Percentiles rank a stretch among this genome's conserved stretches.
phyloP scores from a whole-genome alignment of 169 alveolate genomes.

The Cryptosporidium bovis region DNA sequence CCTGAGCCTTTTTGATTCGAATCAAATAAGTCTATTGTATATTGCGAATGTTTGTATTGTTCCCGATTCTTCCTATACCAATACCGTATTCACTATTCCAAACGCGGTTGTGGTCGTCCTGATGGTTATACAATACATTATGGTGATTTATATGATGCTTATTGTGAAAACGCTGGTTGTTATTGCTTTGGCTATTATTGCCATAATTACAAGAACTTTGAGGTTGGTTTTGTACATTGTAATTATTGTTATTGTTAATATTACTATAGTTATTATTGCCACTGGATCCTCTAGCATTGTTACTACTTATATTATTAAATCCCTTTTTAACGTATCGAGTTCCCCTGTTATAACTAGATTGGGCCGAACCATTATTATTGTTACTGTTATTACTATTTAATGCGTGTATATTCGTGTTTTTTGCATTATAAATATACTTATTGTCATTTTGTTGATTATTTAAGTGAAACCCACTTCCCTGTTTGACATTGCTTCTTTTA shows the following conservation, averaged over 20 bases:
- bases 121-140: too few relatives aligned
- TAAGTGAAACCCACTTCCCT: neutral
- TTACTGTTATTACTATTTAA: neutral
- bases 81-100: too few relatives aligned
- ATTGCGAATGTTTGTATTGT: too few relatives aligned
- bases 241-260: too few relatives aligned
- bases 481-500: neutral
- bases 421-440: neutral
- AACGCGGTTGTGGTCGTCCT: too few relatives aligned
- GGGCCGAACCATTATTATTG: neutral
- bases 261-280: too few relatives aligned
- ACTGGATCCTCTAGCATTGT: too few relatives aligned
- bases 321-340: constrained; percentile 5
- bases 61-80: too few relatives aligned
- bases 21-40: too few relatives aligned
- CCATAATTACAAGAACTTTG: neutral
- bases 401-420: neutral
- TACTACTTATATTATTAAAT: neutral
- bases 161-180: neutral
- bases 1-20: too few relatives aligned
- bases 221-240: neutral
- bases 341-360: neutral
- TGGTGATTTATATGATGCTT: neutral
- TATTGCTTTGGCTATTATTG: constrained; percentile 9
- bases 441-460: neutral